Evolutionary conservation across 2,329 filamentous ascomycete genomes (phyloP).

Genomic region (Pseudogymnoascus destructans): DNA sequence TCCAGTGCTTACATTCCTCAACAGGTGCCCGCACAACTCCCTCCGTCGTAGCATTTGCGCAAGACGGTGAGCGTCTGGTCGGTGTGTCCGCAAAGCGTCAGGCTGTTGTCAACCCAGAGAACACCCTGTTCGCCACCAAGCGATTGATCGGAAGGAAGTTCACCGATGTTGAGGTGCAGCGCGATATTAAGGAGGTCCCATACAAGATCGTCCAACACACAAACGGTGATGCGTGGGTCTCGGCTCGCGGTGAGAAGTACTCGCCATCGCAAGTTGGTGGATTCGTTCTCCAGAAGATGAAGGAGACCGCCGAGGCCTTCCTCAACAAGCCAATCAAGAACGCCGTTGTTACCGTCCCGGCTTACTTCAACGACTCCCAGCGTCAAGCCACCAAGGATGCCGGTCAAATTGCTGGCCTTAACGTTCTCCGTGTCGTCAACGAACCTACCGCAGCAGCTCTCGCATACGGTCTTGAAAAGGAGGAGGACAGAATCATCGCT

Average conservation of each 20-base stretch:
- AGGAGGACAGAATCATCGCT: constrained; percentile 75
- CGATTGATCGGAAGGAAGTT: constrained; percentile 97
- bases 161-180: constrained; percentile 84
- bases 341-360: constrained; percentile 89
- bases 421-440: constrained; percentile 95
- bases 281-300: constrained; percentile 96
- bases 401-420: constrained; percentile 88
- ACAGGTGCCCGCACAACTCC: constrained; percentile 78
- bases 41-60: constrained; percentile 88
- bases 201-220: constrained; percentile 98
- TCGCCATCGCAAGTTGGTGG: constrained; percentile 97
- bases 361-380: constrained; percentile 98
- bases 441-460: constrained; percentile 93
- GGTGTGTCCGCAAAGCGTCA: constrained; percentile 97
- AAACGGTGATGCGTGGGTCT: constrained; percentile 94
- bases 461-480: constrained; percentile 93
- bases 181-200: constrained; percentile 92
- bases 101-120: constrained; percentile 95
- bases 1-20: constrained; percentile 10
- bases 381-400: constrained; percentile 97
- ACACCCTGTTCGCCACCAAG: constrained; percentile 97
- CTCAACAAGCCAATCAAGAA: constrained; percentile 86
- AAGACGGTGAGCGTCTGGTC: constrained; percentile 90
- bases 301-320: constrained; percentile 93
- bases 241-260: constrained; percentile 88